Conservation (phyloP, 192 early-diverging fungal genomes). For the Coemansia sp. region DNA sequence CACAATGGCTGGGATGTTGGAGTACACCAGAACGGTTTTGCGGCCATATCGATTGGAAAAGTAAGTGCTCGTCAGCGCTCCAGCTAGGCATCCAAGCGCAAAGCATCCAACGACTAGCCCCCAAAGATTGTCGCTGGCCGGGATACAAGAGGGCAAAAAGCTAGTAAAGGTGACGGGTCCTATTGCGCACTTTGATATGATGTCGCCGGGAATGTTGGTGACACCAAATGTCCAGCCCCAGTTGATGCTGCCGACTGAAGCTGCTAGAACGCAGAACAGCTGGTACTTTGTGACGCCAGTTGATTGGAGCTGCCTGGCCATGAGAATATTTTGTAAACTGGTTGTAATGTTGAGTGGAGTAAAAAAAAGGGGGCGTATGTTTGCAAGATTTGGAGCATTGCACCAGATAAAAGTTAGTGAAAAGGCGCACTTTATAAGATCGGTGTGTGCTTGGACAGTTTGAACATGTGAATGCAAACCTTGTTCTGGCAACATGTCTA, state of each 20-base stretch:
- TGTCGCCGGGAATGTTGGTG: conserved; percentile 56
- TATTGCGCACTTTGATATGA: conserved; percentile 45
- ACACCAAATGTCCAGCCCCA: conserved; percentile 52
- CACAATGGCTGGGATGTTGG: conserved; percentile 63
- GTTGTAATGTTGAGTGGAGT: neutral
- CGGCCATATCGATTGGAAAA: conserved; percentile 60
- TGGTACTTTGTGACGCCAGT: conserved; percentile 49
- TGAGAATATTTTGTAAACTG: neutral
- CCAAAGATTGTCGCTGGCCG: conserved; percentile 42
- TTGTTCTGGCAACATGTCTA: conserved; percentile 1
- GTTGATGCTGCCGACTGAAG: conserved; percentile 37
- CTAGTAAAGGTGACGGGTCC: conserved; percentile 17
- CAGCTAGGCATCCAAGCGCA: conserved; percentile 61
- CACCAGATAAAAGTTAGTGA: neutral
- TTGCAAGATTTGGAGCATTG: neutral
- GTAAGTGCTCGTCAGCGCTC: conserved; percentile 56
- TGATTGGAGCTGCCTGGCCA: conserved; percentile 10
- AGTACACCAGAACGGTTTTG: conserved; percentile 58
- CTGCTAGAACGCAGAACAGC: conserved; percentile 40
- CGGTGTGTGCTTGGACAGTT: neutral
- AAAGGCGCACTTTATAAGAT: neutral
- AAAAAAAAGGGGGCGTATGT: neutral
- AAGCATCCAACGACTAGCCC: conserved; percentile 54
- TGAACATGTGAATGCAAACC: neutral
- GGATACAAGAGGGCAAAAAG: conserved; percentile 35